A percentile compares a stretch with the other conserved stretches of the same genome.
These are phyloP conservation scores for Pseudomonodictys pantanalensis DNA, from an alignment of 495 filamentous ascomycete species.

Conservation along the genomic window DNA sequence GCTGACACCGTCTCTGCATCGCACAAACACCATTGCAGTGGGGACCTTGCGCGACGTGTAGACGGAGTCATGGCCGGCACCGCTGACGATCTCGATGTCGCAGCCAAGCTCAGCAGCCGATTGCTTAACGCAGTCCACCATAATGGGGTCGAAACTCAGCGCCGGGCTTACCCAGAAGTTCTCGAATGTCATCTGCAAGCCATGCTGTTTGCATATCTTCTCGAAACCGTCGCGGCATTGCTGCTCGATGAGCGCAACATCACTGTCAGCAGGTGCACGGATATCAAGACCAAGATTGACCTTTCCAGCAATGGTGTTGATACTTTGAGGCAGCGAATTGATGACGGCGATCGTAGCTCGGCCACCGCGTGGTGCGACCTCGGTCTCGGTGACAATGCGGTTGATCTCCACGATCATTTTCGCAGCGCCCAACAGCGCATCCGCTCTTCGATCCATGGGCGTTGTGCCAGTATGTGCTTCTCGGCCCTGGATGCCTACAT, in stretches of 20 bases:
- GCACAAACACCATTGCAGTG: slow-evolving; percentile 65
- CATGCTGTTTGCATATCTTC: slow-evolving; percentile 1
- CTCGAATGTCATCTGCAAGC: slow-evolving; percentile 10
- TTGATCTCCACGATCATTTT: slow-evolving; percentile 19
- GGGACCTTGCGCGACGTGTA: slow-evolving; percentile 57
- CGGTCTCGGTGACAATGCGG: slow-evolving; percentile 7
- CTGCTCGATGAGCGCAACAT: slow-evolving; percentile 6
- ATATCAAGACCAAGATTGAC: slow-evolving; percentile 13
- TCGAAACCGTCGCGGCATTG: slow-evolving; percentile 3
- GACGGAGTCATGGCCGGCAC: slow-evolving; percentile 61
- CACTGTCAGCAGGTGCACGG: slow-evolving; percentile 2
- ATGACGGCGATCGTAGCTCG: slow-evolving; percentile 15
- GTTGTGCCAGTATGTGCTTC: slow-evolving; percentile 16
- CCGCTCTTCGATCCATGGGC: slow-evolving; percentile 11
- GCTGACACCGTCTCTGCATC: slow-evolving; percentile 60
- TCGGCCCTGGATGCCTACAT: slow-evolving; percentile 1
- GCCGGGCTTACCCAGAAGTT: slow-evolving; percentile 12
- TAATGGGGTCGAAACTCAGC: slow-evolving; percentile 9
- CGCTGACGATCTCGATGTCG: slow-evolving; percentile 47
- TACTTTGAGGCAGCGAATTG: slow-evolving; percentile 13
- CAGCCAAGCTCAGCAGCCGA: slow-evolving; percentile 3
- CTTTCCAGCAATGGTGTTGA: slow-evolving; percentile 15
- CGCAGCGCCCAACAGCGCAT: slow-evolving; percentile 19
- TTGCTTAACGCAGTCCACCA: slow-evolving; percentile 7
- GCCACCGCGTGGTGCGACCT: slow-evolving; percentile 2